Base-by-base conservation (phyloP, 495 filamentous ascomycete genomes). In the Cryomyces minteri region DNA sequence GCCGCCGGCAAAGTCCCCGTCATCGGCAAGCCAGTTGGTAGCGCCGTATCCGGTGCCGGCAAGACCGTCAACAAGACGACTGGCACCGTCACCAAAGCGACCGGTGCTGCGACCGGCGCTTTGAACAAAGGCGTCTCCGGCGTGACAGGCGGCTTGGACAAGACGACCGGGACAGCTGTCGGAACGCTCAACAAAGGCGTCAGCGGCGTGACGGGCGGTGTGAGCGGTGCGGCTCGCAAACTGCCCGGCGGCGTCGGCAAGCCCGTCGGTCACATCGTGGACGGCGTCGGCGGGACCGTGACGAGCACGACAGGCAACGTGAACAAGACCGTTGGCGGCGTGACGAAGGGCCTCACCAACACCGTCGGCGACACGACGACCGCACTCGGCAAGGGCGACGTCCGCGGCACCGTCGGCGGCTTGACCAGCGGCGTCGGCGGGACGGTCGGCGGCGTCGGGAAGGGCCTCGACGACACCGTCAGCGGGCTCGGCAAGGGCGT, bases 201-300 rank as follows among this genome's bases (percentile, higher is more conserved):
- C 44, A 43, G 45, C 31, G 50, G 52, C 42, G 14, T 48, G 8
- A 55, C 52, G 0, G 47, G 46, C 29, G 18, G 32, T 4, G 49
- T 50, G 1, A 50, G 52, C 5, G 50, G 50, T 14, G 49, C 49
- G 3, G 46, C 52, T 31, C 49, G 52, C 8, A 46, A 52, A 18
- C 40, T 55, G 12, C 52, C 49, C 29, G 46, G 38, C 3, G 52
- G 52, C 40, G 49, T 55, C 5, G 49, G 52, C 31, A 51, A 55
- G 46, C 52, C 52, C 8, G 52, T 49, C 14, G 52, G 52, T 40
- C 52, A 55, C 30, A 40, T 55, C 31, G 52, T 50, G 1, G 52
- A 55, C 41, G 32, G 34, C 12, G 45, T 55, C 40, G 52, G 52
- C 18, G 47, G 52, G 47, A 52, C 50, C 18, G 50, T 41, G 41